Percentiles rank a stretch among this genome's conserved stretches.
Conservation (phyloP, 495 filamentous ascomycete species). For the Aeminium ludgeri region DNA sequence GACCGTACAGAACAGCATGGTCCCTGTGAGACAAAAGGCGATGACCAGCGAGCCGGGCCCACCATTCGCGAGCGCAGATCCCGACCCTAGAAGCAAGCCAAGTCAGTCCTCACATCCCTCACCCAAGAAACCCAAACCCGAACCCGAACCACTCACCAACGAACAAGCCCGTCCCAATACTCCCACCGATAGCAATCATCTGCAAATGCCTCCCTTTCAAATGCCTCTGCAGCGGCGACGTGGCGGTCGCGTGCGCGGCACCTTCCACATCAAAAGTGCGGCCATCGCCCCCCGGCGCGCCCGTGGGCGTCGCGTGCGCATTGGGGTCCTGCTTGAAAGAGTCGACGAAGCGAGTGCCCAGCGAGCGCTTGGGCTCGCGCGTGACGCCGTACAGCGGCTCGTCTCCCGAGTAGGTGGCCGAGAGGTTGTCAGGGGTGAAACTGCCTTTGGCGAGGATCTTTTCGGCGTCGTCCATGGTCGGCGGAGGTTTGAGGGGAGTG, state of each 20-base stretch:
- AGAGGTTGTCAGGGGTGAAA: neutral
- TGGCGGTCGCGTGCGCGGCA: constrained; percentile 59
- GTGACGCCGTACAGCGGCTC: constrained; percentile 8
- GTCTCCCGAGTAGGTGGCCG: neutral
- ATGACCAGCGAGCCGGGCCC: constrained; percentile 76
- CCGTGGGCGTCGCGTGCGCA: too few species aligned
- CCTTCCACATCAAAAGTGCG: constrained; percentile 56
- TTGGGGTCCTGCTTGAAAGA: constrained; percentile 73
- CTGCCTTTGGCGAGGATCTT: neutral
- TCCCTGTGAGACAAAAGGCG: constrained; percentile 64
- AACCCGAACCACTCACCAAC: too few species aligned
- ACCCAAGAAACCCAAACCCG: neutral
- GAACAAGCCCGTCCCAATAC: constrained; percentile 48
- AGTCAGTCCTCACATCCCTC: too few species aligned
- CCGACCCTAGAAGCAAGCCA: constrained; percentile 84
- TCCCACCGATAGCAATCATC: constrained; percentile 95
- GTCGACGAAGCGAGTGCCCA: constrained; percentile 40
- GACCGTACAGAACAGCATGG: constrained; percentile 83
- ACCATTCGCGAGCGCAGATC: constrained; percentile 55
- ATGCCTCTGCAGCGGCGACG: constrained; percentile 55
- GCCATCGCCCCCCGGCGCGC: constrained; percentile 42
- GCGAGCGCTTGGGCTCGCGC: constrained; percentile 1
- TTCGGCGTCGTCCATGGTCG: neutral
- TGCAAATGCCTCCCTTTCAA: constrained; percentile 78
- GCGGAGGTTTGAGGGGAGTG: too few species aligned